Base-by-base conservation (phyloP, 768 basidiomycete genomes). In the Lentinula lateritia region DNA sequence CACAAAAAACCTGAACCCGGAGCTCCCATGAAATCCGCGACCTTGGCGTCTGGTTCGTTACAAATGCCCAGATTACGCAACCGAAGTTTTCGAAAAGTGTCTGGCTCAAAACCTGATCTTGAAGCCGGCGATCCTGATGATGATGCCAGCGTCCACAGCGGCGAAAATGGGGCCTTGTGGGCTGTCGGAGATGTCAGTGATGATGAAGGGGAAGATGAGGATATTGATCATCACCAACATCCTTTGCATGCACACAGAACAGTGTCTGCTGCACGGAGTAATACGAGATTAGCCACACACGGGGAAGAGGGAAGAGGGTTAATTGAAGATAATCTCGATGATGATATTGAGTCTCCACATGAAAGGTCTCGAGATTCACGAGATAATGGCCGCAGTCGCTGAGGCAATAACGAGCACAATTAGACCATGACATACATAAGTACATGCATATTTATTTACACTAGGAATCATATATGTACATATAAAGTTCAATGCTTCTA, bases 1-100 rank as follows among this genome's bases (percentile, higher is more conserved):
- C 87, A 92, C 75, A 95, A 98, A 78, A 94, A 95, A 68, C 89
- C 93, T 0, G 90, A 92, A 71, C 75, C 80, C 54, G 67, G 70
- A 36, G 65, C 70, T 58, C 66, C 70, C 62, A 71, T 74, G 10
- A 50, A 66, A 64, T 71, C 60, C 68, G 75, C 63, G n/a, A 66
- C 61, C 16, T 70, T 75, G 16, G 68, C 74, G 18, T 67, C 73
- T 32, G 63, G 67, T 20, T 58, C 70, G 50, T 67, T 66, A 36
- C 61, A 70, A 46, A 62, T 68, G 28, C 52, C 69, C 32, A 53
- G 63, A 32, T 54, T 64, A 32, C 42, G 57, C 35, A 58, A 60
- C 48, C 63, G 61, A 18, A 64, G 65, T 59, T 45, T 66, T 36
- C 74, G 72, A 63, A 69, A 69, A 38, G 66, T 64, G 41, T 52